Evolutionary conservation across 148 eudicot species (phyloP).

Genomic region (Fallopia convolvulus): DNA sequence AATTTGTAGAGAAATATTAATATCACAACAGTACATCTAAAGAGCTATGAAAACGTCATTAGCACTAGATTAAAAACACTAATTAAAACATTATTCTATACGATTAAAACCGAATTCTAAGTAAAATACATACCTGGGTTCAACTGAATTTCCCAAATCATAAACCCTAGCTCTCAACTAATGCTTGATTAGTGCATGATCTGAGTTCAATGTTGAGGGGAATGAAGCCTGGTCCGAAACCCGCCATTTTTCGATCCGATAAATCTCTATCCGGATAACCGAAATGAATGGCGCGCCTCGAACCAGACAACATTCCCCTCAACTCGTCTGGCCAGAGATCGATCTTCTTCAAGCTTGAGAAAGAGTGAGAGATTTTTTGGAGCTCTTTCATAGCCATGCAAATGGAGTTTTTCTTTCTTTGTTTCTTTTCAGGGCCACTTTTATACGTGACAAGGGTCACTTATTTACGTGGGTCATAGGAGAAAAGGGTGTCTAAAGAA

Average conservation of each 20-base stretch:
- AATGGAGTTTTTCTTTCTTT: background rate
- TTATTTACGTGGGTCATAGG: slow-evolving; percentile 10
- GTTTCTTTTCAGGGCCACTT: slow-evolving; percentile 6
- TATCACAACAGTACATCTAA: too few species aligned
- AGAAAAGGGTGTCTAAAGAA: slow-evolving; percentile 5
- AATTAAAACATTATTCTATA: background rate
- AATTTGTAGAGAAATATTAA: too few species aligned
- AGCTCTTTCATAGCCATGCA: slow-evolving; percentile 14
- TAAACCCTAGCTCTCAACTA: too few species aligned
- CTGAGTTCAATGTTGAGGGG: slow-evolving; percentile 52
- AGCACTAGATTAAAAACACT: background rate
- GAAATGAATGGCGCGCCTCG: slow-evolving; percentile 45
- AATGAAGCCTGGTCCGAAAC: slow-evolving; percentile 99
- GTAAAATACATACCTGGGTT: background rate
- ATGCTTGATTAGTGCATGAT: background rate
- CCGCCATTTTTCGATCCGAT: slow-evolving; percentile 19
- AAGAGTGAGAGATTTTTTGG: slow-evolving; percentile 12
- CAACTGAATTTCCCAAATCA: background rate
- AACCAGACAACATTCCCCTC: slow-evolving; percentile 78
- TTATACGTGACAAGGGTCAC: slow-evolving; percentile 11
- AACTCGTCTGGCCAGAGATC: slow-evolving; percentile 18
- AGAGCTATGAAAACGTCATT: background rate
- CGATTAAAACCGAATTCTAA: background rate
- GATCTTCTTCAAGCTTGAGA: background rate
- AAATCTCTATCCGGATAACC: background rate